Evolutionary conservation across 192 early-diverging fungal species (phyloP), one percentile per base, ranked within the genome.

Genomic region (Linnemannia elongata): DNA sequence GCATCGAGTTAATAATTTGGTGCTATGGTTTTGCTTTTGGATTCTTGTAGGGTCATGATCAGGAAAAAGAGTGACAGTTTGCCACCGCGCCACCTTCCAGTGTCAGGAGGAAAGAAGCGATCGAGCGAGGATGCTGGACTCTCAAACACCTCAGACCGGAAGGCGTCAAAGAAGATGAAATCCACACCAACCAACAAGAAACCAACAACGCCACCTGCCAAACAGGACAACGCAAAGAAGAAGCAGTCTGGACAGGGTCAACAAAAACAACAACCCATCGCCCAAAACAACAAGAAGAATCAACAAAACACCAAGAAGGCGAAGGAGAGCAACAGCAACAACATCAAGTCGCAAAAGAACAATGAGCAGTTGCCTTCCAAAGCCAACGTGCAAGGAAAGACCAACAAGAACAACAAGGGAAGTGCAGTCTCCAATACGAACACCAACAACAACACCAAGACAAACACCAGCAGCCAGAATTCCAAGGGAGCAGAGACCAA

Each of bases 41-140:
- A 1, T 24, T 52, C 22, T 24, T 39, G 7, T 79, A 84, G 82
- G 35, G 82, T 84, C 12, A 84, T 54, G 77, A 79, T 84, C 36
- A 78, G 77, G 73, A 78, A 38, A 75, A 84, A 75, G 63, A 8
- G 39, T 27, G 82, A 84, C 24, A 55, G 55, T 8, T 33, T 84
- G 33, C 82, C 82, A 6, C 82, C 76, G 12, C 71, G 77, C 9
- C 55, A 72, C 0, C 68, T 84, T 42, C 77, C 77, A 35, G 68
- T 60, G n/a, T 24, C 57, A 84, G 82, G 78, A 33, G 52, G 74
- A 41, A 80, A 76, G 42, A 84, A 84, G 52, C 49, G 83, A 7
- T 69, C 69, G 10, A 73, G 57, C 27, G 75, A 86, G 6, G 74
- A 74, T 6, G 49, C 68, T 5, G 54, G 39, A 30, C 17, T 33